Conservation (phyloP, 768 basidiomycete species). For the Boletus sp. region DNA sequence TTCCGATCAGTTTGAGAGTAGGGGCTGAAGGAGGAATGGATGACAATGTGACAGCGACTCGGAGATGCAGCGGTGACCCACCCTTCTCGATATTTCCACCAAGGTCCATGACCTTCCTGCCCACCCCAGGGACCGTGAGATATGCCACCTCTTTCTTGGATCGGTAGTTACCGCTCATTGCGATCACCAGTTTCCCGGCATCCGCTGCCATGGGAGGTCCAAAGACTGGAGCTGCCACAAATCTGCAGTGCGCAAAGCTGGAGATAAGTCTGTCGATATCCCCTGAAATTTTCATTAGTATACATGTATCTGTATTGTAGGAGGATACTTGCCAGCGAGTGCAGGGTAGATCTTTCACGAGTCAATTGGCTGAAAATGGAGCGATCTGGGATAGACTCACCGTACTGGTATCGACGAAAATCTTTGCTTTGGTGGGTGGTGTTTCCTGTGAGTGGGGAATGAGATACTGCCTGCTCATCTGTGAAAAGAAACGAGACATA, state of each 20-base stretch:
- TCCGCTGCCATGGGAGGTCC: constrained; percentile 67
- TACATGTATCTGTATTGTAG: background rate
- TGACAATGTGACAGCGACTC: background rate
- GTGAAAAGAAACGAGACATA: constrained; percentile 20
- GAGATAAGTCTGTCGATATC: constrained; percentile 70
- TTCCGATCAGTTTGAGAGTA: constrained; percentile 76
- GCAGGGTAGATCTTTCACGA: constrained; percentile 50
- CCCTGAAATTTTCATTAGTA: constrained; percentile 34
- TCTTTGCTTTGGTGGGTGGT: constrained; percentile 52
- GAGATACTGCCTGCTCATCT: background rate
- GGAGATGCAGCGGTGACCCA: constrained; percentile 16
- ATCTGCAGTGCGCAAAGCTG: constrained; percentile 51
- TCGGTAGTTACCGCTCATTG: constrained; percentile 78
- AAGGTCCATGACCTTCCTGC: constrained; percentile 72
- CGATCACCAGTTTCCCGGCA: constrained; percentile 60
- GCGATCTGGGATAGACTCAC: constrained; percentile 39
- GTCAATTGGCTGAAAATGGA: constrained; percentile 6
- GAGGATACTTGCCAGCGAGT: constrained; percentile 39
- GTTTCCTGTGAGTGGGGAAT: constrained; percentile 28
- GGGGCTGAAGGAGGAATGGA: constrained; percentile 41
- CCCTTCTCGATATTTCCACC: constrained; percentile 87
- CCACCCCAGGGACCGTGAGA: constrained; percentile 76
- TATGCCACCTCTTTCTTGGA: constrained; percentile 80
- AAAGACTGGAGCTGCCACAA: constrained; percentile 78
- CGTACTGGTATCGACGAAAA: constrained; percentile 85